These are phyloP conservation scores for Massospora cicadina DNA, from an alignment of 371 early-diverging fungal genomes.

Conservation along the genomic window DNA sequence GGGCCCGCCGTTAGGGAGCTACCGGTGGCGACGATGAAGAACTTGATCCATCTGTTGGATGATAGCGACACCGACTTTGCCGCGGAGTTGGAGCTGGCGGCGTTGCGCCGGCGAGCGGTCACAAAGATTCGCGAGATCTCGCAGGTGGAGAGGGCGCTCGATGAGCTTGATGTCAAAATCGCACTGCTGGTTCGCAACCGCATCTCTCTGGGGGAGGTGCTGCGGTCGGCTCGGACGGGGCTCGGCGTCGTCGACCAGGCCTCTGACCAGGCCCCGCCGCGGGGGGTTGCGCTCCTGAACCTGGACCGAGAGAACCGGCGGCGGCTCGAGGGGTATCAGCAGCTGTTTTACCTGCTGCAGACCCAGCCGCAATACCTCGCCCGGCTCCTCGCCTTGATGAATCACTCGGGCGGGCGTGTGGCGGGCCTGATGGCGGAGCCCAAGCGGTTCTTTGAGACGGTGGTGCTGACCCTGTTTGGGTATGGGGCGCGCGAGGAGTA, in stretches of 20 bases:
- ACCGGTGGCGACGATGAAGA: slow-evolving; percentile 56
- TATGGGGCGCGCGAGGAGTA: slow-evolving; percentile 95
- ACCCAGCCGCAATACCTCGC: slow-evolving; percentile 89
- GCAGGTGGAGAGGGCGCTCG: slow-evolving; percentile 61
- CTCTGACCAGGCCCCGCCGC: background rate
- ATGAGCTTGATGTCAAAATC: slow-evolving; percentile 87
- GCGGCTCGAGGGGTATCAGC: slow-evolving; percentile 69
- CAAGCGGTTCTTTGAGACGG: slow-evolving; percentile 69
- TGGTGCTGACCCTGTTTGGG: slow-evolving; percentile 85
- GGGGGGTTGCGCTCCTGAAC: slow-evolving; percentile 22
- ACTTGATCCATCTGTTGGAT: slow-evolving; percentile 76
- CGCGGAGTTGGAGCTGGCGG: slow-evolving; percentile 76
- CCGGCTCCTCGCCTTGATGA: slow-evolving; percentile 63
- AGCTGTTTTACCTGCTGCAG: slow-evolving; percentile 88
- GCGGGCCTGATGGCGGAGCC: slow-evolving; percentile 20
- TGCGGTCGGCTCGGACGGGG: background rate
- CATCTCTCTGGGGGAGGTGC: slow-evolving; percentile 81
- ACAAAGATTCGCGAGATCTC: slow-evolving; percentile 80
- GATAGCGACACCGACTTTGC: slow-evolving; percentile 84
- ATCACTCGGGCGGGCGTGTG: slow-evolving; percentile 32
- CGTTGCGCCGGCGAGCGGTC: slow-evolving; percentile 64
- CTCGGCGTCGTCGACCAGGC: no score
- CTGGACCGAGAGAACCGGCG: slow-evolving; percentile 71
- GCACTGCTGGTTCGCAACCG: slow-evolving; percentile 92
- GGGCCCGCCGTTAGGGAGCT: slow-evolving; percentile 39